Evolutionary conservation across 345 rosid species (phyloP), one percentile per base, ranked within the genome.

Genomic region (Brassica nigra): DNA sequence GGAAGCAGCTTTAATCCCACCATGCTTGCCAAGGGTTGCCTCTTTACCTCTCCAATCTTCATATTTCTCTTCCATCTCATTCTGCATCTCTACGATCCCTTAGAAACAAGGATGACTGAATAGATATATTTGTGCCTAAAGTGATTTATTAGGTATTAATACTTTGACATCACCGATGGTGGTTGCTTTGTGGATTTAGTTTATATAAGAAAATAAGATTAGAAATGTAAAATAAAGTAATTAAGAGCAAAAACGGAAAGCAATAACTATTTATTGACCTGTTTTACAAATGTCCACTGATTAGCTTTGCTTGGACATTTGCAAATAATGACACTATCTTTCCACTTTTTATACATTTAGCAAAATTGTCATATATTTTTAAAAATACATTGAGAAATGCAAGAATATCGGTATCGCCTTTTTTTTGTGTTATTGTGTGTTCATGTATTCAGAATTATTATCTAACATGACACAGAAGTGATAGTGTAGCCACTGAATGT

Each of bases 41-140:
- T 76, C 83, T 72, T 74, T 67, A 15, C 89, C 88, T 74, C 75
- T 78, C 92, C 92, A 87, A 74, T 88, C 87, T 68, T 75, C 84
- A 59, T 62, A 80, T 20, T 31, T 76, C 18, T 74, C 86, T 59
- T 68, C 83, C 64, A 55, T 72, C 3, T 66, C 77, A 64, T 52
- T 70, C 66, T 78, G 27, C 81, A 78, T 78, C 10, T 62, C 64
- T 70, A 14, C 4, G 3, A 36, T 61, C n/a, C 20, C 33, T 71
- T 54, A 27, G 29, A 77, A 47, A 61, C 27, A 47, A 61, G 52
- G 30, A 61, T 68, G 31, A 67, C 7, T 37, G 34, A 16, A 64
- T 27, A 15, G 27, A 14, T 30, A 3, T 37, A 23, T 23, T 11
- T 66, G 44, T 39, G 30, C 27, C 27, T 76, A 5, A 54, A 15